A percentile compares a stretch with the other conserved stretches of the same genome.
phyloP scores from a whole-genome alignment of 768 basidiomycete genomes.

The Calocybe gangraenosa region DNA sequence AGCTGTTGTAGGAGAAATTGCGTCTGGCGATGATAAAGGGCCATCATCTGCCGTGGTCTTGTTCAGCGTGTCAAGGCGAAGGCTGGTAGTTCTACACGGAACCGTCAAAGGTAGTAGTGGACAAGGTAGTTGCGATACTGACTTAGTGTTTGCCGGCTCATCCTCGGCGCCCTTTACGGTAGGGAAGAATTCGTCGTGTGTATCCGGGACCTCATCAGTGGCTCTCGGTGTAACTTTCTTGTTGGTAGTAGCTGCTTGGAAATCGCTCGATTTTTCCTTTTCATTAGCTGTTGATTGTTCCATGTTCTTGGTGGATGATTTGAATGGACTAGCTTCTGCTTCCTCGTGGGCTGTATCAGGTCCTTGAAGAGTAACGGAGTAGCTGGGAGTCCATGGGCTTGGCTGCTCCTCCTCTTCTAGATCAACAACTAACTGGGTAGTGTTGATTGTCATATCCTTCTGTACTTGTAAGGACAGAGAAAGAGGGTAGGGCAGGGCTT shows the following conservation, averaged over 20 bases:
- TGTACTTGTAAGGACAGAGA: no score
- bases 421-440: neutral
- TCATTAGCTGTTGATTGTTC: neutral
- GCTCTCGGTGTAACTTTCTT: no score
- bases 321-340: slow-evolving; percentile 12
- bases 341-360: slow-evolving; percentile 6
- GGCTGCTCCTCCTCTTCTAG: slow-evolving; percentile 6
- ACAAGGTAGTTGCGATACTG: neutral
- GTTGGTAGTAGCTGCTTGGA: no score
- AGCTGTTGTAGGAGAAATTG: slow-evolving; percentile 16
- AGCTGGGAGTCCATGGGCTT: slow-evolving; percentile 17
- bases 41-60: slow-evolving; percentile 7
- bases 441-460: no score
- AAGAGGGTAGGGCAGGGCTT: no score
- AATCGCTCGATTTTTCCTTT: neutral
- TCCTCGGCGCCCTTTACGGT: slow-evolving; percentile 6
- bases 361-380: slow-evolving; percentile 16
- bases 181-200: slow-evolving; percentile 15
- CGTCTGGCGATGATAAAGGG: slow-evolving; percentile 8
- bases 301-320: slow-evolving; percentile 12
- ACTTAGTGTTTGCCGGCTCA: slow-evolving; percentile 10
- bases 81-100: slow-evolving; percentile 10
- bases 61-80: slow-evolving; percentile 15
- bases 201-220: neutral
- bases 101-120: neutral